These are phyloP conservation scores for Fusarium newnesense DNA, from an alignment of 2,329 filamentous ascomycete genomes.

Conservation along the genomic window DNA sequence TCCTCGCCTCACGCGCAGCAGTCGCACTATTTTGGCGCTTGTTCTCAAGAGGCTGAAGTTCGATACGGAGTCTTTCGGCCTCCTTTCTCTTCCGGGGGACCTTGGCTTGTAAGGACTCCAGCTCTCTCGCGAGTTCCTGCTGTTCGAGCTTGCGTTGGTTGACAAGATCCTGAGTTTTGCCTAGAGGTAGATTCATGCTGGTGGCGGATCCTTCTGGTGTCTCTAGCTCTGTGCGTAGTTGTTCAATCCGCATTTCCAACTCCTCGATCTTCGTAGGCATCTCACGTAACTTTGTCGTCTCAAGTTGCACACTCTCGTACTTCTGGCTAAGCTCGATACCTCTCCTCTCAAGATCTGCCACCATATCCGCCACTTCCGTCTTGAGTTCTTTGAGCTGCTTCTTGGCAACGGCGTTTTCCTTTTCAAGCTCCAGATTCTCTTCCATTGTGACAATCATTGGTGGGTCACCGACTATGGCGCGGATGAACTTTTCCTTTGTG, in stretches of 20 bases:
- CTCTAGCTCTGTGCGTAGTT: conserved; percentile 56
- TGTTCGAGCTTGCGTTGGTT: conserved; percentile 61
- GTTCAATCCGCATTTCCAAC: conserved; percentile 60
- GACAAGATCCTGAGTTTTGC: conserved; percentile 65
- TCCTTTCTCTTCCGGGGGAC: conserved; percentile 74
- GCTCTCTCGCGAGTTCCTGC: conserved; percentile 68
- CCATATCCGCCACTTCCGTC: conserved; percentile 77
- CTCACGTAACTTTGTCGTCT: conserved; percentile 60
- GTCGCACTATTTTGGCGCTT: conserved; percentile 72
- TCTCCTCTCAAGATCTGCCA: conserved; percentile 75
- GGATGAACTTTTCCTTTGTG: conserved; percentile 97
- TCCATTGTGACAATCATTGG: conserved; percentile 83
- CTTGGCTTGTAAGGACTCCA: conserved; percentile 71
- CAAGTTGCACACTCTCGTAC: conserved; percentile 61
- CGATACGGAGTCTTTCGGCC: conserved; percentile 72
- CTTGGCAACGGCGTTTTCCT: conserved; percentile 75
- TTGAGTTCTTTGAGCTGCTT: conserved; percentile 82
- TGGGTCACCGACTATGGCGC: conserved; percentile 89
- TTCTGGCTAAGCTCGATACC: conserved; percentile 67
- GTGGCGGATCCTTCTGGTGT: conserved; percentile 48
- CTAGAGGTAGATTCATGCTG: conserved; percentile 65
- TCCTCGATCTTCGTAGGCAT: conserved; percentile 61
- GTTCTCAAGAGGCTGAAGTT: conserved; percentile 74
- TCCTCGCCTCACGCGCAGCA: conserved; percentile 76
- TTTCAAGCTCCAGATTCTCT: conserved; percentile 84